Evolutionary conservation across 2,329 filamentous ascomycete genomes (phyloP), one percentile per base, ranked within the genome.

Genomic region (Stenocarpella maydis): DNA sequence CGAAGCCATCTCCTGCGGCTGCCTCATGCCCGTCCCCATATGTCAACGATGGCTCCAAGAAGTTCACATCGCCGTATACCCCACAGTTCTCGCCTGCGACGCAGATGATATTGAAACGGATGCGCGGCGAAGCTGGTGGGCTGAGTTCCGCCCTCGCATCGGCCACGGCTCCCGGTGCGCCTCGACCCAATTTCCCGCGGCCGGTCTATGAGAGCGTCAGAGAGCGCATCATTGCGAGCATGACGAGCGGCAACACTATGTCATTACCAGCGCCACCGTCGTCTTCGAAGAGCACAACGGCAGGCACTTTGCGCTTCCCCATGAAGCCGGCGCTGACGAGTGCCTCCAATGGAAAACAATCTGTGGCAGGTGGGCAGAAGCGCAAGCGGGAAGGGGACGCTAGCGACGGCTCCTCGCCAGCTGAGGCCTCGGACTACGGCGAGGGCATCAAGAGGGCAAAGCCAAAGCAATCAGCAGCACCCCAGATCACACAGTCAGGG

Each of bases 401-500:
- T 69, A 60, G 74, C 74, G 17, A 74, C 10, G 43, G 24, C 6
- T 72, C 69, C 15, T 67, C 69, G 12, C 65, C 39, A 2, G 68
- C 69, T 26, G 71, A 71, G 15, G 68, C 52, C 34, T 37, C 55
- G 72, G 10, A 74, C 71, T n/a, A 82, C 80, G 71, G 79, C 21
- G 81, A 81, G 73, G 76, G 80, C 19, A 74, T 75, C 24, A 78
- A 76, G 49, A 68, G 64, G 41, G 64, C 67, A 61, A 61, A 47
- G 28, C 69, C 70, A 19, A 67, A 52, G n/a, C 54, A 45, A 6
- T 60, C 86, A 10, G 84, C 85, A 24, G 81, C 87, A 21, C 85
- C 87, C 4, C 92, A 89, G 37, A 90, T 87, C 76, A 94, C 92
- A 12, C 92, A 93, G 76, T 95, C 91, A 24, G 92, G 92, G 45